These are phyloP conservation scores for Leccinum subgranulosum DNA, from an alignment of 768 basidiomycete genomes.

Conservation along the genomic window DNA sequence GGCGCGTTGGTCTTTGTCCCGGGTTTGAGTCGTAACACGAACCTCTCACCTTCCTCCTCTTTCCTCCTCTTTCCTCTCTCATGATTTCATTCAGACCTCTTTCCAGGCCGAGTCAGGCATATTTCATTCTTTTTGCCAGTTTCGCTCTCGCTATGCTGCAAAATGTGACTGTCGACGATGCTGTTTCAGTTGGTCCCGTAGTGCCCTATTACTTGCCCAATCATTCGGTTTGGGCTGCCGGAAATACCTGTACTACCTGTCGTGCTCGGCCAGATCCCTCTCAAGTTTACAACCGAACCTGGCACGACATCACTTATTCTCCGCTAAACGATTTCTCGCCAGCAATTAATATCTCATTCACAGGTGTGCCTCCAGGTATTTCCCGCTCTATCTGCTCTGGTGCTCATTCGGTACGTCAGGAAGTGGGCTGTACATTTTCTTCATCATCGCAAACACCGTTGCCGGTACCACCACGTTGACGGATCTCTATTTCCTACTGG, in stretches of 20 bases:
- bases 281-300: slow-evolving; percentile 9
- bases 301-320: slow-evolving; percentile 13
- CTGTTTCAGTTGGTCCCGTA: slow-evolving; percentile 2
- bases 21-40: not conserved
- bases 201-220: slow-evolving; percentile 10
- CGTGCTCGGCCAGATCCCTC: not conserved
- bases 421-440: slow-evolving; percentile 16
- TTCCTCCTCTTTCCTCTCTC: not conserved
- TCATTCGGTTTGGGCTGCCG: not conserved
- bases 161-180: slow-evolving; percentile 18
- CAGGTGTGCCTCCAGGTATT: not conserved
- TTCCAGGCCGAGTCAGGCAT: not conserved
- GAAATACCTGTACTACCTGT: not conserved
- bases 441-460: slow-evolving; percentile 14
- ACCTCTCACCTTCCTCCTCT: not conserved
- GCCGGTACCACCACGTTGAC: not conserved
- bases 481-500: slow-evolving; percentile 6
- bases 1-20: too few relatives aligned
- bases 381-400: not conserved
- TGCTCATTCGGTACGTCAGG: not conserved
- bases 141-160: slow-evolving; percentile 4
- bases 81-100: not conserved
- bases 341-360: slow-evolving; percentile 8
- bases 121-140: not conserved
- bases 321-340: not conserved